Evolutionary conservation across 805 yeast species (phyloP), one percentile per base, ranked within the genome.

Genomic region (Ascoidea tarda): DNA sequence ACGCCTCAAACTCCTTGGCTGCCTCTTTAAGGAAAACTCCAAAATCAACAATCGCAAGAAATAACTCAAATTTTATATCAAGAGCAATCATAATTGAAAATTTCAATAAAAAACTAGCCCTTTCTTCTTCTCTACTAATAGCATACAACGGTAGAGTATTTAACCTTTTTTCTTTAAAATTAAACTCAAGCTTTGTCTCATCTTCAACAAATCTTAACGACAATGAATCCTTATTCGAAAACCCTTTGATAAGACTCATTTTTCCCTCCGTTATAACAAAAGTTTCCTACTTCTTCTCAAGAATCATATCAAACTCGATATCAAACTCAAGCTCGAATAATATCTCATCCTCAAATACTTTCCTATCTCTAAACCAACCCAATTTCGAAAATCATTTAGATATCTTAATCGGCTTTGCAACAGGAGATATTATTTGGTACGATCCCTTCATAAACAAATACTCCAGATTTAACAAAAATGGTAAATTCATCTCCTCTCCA

Each of bases 351-450:
- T 31, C 32, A 47, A 48, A 48, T 33, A 16, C 32, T 6, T 21
- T 21, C 28, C 28, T 21, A 3, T 21, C 28, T 21, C 28, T 21
- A 21, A 21, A 21, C 28, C 28, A 21, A 21, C 28, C 28, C 28
- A 57, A 55, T 2, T 62, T 62, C n/a, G 70, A 67, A 16, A 60
- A 60, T 33, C 67, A 67, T 45, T 66, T 84, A 6, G 81, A 81
- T 51, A 68, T 81, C 5, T 65, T 79, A 1, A 57, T 82, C 16
- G 93, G 91, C 1, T 75, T 80, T 56, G 76, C 82, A 16, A 66
- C 80, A 1, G 88, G 91, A n/a, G 87, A 81, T 58, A 63, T 84
- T 2, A 56, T 84, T 5, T 73, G 87, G 74, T 55, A 81, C 44
- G 84, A 82, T 57, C 75, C 82, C 6, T 64, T 69, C 32, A 66